Evolutionary conservation across 2,329 filamentous ascomycete species (phyloP).

Genomic region (Bimuria novae-zelandiae): DNA sequence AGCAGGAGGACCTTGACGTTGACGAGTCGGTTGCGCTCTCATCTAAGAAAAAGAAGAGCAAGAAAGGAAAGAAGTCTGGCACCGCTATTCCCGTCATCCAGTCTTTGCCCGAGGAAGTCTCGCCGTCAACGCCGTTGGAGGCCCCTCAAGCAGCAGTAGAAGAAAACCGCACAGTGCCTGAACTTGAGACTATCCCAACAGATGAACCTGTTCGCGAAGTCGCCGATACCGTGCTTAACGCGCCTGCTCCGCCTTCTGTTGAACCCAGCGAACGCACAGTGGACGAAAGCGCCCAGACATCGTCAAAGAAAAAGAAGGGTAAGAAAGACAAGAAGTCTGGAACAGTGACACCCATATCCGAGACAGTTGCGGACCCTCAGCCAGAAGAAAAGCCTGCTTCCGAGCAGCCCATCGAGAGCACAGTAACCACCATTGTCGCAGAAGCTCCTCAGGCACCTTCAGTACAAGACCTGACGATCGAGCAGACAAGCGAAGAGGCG

Average conservation of each 20-base stretch:
- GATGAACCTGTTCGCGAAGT: neutral
- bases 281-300: constrained; percentile 15
- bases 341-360: neutral
- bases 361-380: neutral
- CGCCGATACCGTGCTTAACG: neutral
- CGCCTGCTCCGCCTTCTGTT: neutral
- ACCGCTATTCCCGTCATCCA: constrained; percentile 15
- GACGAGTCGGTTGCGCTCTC: constrained; percentile 11
- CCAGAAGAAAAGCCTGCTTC: neutral
- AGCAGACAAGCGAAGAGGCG: neutral
- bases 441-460: neutral
- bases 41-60: constrained; percentile 29
- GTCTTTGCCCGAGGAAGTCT: neutral
- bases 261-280: neutral
- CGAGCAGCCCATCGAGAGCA: neutral
- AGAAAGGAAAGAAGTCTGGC: constrained; percentile 26
- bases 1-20: constrained; percentile 13
- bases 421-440: neutral
- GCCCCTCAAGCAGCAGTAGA: neutral
- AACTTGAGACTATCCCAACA: neutral
- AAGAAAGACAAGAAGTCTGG: constrained; percentile 21
- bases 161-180: neutral
- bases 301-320: constrained; percentile 21
- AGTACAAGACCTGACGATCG: neutral
- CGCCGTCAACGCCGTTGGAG: neutral